phyloP scores from a whole-genome alignment of 164 flowering plant species.

The Paratinospora sagittata region DNA sequence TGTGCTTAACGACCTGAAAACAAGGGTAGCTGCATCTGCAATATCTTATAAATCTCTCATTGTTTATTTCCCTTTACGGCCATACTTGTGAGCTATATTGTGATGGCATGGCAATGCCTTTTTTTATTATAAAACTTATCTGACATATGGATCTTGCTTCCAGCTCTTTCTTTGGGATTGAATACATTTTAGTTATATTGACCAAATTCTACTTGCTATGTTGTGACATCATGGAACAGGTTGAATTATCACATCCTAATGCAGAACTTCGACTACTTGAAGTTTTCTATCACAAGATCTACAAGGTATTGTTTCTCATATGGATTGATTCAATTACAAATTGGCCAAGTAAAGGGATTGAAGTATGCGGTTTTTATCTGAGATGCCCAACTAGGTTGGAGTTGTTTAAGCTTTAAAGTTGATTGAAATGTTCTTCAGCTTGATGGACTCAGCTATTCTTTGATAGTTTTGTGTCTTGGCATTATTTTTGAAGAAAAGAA shows the following conservation, averaged over 20 bases:
- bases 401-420: too few species aligned
- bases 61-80: background rate
- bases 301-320: constrained; percentile 34
- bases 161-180: background rate
- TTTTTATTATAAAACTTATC: background rate
- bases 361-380: background rate
- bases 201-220: background rate
- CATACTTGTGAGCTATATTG: background rate
- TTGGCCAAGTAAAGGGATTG: background rate
- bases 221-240: constrained; percentile 28
- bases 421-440: background rate
- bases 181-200: background rate
- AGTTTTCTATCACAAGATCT: constrained; percentile 63
- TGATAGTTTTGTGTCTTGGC: background rate
- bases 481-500: too few species aligned
- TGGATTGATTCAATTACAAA: background rate
- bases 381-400: background rate
- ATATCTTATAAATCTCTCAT: background rate
- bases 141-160: background rate
- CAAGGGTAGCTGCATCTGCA: constrained; percentile 30
- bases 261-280: constrained; percentile 61
- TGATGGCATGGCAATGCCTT: background rate
- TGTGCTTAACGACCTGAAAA: constrained; percentile 43
- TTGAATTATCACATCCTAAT: constrained; percentile 52
- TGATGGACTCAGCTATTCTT: background rate